phyloP scores from a whole-genome alignment of 768 basidiomycete genomes.

The Terana coerulea region DNA sequence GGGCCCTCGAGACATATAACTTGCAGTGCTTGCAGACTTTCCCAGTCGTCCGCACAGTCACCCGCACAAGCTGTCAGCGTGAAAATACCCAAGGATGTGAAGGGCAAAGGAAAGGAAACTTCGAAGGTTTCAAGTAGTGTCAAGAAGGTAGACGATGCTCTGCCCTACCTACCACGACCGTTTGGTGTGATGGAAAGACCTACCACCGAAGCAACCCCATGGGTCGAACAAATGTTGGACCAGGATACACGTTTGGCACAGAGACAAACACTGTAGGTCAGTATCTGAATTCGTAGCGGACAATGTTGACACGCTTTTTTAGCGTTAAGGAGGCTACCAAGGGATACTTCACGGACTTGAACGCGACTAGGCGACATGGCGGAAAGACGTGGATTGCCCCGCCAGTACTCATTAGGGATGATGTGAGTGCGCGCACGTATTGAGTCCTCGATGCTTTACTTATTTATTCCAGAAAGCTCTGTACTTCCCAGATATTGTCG shows the following conservation, averaged over 20 bases:
- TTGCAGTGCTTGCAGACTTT: too few relatives aligned
- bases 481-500: constrained; percentile 85
- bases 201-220: constrained; percentile 51
- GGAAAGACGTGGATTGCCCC: constrained; percentile 97
- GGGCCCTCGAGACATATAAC: too few relatives aligned
- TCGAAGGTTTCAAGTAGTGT: neutral
- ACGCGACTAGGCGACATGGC: constrained; percentile 74
- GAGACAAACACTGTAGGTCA: constrained; percentile 52
- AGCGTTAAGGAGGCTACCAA: constrained; percentile 65
- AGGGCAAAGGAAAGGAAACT: constrained; percentile 1
- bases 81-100: too few relatives aligned
- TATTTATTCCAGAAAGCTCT: constrained; percentile 66
- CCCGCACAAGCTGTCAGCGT: too few relatives aligned
- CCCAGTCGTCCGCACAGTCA: too few relatives aligned
- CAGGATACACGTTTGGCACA: constrained; percentile 67
- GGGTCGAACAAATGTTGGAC: constrained; percentile 68
- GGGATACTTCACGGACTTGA: constrained; percentile 87
- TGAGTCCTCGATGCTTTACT: neutral
- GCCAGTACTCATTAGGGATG: constrained; percentile 81
- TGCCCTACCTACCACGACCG: constrained; percentile 54
- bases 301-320: neutral
- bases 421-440: constrained; percentile 50
- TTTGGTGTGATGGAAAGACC: constrained; percentile 75
- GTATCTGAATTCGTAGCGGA: constrained; percentile 21
- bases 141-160: neutral